Evolutionary conservation across 257 asterid species (phyloP).

Genomic region (Solanum gandarillasii): DNA sequence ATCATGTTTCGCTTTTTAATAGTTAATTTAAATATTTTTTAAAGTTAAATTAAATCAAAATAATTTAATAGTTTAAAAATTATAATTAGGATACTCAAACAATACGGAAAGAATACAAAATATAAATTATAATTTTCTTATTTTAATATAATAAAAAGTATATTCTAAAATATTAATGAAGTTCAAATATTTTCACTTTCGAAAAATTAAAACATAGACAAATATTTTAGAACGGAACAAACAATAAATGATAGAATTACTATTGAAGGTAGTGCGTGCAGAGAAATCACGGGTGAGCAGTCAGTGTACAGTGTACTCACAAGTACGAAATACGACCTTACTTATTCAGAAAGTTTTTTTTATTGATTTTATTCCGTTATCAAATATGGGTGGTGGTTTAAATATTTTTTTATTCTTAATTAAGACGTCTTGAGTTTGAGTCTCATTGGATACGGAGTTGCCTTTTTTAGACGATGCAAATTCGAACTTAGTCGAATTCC

Average conservation of each 20-base stretch:
- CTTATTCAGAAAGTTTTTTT: neutral
- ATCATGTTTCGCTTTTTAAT: too few species aligned
- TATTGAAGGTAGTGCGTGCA: neutral
- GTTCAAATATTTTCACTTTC: neutral
- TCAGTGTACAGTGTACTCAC: neutral
- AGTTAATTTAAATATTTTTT: too few species aligned
- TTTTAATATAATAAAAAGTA: too few species aligned
- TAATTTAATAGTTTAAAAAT: too few species aligned
- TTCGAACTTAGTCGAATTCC: accelerated
- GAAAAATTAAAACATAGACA: neutral
- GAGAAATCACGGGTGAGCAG: neutral
- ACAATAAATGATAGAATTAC: neutral
- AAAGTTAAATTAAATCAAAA: too few species aligned
- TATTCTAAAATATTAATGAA: neutral
- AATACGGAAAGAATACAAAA: too few species aligned
- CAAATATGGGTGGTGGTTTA: too few species aligned
- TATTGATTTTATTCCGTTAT: too few species aligned
- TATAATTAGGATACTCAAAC: too few species aligned
- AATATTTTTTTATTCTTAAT: accelerated
- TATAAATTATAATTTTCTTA: too few species aligned
- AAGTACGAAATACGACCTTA: neutral
- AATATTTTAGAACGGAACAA: neutral
- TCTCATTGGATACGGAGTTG: accelerated
- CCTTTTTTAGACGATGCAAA: too few species aligned
- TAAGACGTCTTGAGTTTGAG: too few species aligned